phyloP scores from a whole-genome alignment of 768 basidiomycete species.

The Boletellus emodensis region DNA sequence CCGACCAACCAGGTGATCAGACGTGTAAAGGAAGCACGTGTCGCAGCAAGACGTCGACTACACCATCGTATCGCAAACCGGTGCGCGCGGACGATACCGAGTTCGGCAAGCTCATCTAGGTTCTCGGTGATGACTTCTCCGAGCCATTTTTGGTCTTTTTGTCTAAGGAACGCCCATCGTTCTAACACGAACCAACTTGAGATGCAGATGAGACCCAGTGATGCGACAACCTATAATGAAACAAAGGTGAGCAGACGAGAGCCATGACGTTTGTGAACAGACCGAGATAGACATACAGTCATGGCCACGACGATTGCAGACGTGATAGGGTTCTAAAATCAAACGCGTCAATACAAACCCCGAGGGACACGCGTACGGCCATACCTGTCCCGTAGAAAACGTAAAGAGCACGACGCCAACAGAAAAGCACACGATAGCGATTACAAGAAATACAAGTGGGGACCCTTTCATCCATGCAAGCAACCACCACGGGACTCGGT shows the following conservation, averaged over 20 bases:
- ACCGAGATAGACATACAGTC: conserved; percentile 37
- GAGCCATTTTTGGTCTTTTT: conserved; percentile 47
- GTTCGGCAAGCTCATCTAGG: conserved; percentile 18
- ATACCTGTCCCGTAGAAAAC: conserved; percentile 66
- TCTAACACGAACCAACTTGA: conserved; percentile 51
- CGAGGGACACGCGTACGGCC: conserved; percentile 2
- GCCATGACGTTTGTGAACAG: neutral
- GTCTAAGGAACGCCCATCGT: conserved; percentile 41
- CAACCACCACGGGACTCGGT: conserved; percentile 54
- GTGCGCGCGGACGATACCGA: conserved; percentile 24
- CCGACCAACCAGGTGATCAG: conserved; percentile 12
- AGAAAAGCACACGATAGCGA: conserved; percentile 79
- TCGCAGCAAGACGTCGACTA: conserved; percentile 7
- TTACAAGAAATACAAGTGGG: conserved; percentile 75
- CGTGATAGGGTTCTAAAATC: conserved; percentile 49
- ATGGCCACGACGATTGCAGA: conserved; percentile 69
- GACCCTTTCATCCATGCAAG: conserved; percentile 80
- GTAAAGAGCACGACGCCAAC: conserved; percentile 72
- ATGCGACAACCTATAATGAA: conserved; percentile 26
- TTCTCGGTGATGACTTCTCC: conserved; percentile 33
- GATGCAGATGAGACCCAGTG: conserved; percentile 42
- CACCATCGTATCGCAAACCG: conserved; percentile 24
- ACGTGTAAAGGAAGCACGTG: conserved; percentile 6
- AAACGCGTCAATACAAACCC: neutral
- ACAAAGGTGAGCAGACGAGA: neutral